Conservation (phyloP, 2,329 filamentous ascomycete species). For the Phaeosphaeriaceae sp. region DNA sequence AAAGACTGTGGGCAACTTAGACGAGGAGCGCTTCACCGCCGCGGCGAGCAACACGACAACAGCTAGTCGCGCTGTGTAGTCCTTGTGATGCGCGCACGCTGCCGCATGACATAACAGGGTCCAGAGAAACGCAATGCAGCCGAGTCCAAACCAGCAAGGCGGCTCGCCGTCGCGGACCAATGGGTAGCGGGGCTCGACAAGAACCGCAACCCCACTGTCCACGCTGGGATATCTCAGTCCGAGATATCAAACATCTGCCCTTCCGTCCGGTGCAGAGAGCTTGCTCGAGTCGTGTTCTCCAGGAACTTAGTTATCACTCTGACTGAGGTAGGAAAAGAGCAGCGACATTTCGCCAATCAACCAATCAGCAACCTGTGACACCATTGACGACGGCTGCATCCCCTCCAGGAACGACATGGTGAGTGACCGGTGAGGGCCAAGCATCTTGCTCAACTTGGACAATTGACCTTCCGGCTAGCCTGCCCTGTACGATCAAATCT, state of each 20-base stretch:
- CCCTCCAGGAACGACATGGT: conserved; percentile 12
- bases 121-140: conserved; percentile 4
- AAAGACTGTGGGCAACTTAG: conserved; percentile 1
- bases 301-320: background rate
- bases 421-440: conserved; percentile 7
- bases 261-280: background rate
- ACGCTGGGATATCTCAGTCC: background rate
- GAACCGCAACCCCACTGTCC: conserved; percentile 7
- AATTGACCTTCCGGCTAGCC: conserved; percentile 24
- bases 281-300: background rate
- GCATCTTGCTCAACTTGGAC: background rate
- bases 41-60: conserved; percentile 11
- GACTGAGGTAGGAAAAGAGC: background rate
- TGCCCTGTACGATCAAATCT: conserved; percentile 53
- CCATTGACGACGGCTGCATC: conserved; percentile 3
- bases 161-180: conserved; percentile 8
- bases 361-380: background rate
- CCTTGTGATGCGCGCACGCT: conserved; percentile 9
- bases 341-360: background rate
- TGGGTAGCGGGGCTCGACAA: conserved; percentile 1
- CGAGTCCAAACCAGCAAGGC: conserved; percentile 6
- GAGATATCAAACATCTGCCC: background rate
- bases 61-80: conserved; percentile 12
- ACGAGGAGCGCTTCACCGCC: background rate
- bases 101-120: conserved; percentile 14